Evolutionary conservation across 2,329 filamentous ascomycete species (phyloP).

Genomic region (Microsporum audouinii): DNA sequence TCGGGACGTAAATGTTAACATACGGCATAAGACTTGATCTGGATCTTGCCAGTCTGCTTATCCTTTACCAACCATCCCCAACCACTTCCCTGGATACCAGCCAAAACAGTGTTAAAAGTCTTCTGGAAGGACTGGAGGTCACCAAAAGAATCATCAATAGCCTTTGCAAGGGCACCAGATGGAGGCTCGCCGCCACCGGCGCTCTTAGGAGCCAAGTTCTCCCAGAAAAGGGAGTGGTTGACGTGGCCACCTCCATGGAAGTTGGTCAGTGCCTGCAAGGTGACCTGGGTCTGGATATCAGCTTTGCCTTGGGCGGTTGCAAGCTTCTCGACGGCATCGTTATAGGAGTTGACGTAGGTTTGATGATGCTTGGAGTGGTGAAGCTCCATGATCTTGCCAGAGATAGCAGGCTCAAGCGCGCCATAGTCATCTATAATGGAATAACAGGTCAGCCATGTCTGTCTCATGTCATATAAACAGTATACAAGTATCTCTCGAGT

Average conservation of each 20-base stretch:
- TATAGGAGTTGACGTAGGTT: slow-evolving; percentile 84
- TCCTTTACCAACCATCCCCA: slow-evolving; percentile 56
- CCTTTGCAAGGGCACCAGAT: slow-evolving; percentile 44
- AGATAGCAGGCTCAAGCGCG: slow-evolving; percentile 75
- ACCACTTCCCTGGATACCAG: slow-evolving; percentile 54
- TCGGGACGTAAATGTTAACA: slow-evolving; percentile 14
- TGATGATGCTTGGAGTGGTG: slow-evolving; percentile 93
- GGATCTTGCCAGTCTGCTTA: slow-evolving; percentile 46
- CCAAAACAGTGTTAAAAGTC: slow-evolving; percentile 53
- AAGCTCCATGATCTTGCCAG: slow-evolving; percentile 88
- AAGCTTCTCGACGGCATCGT: slow-evolving; percentile 63
- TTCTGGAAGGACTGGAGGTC: slow-evolving; percentile 49
- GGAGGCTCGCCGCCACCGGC: slow-evolving; percentile 53
- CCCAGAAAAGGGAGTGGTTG: slow-evolving; percentile 56
- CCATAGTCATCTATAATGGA: slow-evolving; percentile 71
- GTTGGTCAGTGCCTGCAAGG: slow-evolving; percentile 50
- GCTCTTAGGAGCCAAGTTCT: slow-evolving; percentile 53
- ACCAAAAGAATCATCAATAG: slow-evolving; percentile 50
- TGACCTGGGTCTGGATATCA: slow-evolving; percentile 47
- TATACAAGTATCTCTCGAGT: not conserved
- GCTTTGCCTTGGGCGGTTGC: slow-evolving; percentile 44
- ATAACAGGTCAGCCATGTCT: not conserved
- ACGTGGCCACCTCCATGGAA: slow-evolving; percentile 54
- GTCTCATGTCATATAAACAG: not conserved
- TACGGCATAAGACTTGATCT: slow-evolving; percentile 54